phyloP scores from a whole-genome alignment of 148 eudicot species.

The Diospyros lotus region DNA sequence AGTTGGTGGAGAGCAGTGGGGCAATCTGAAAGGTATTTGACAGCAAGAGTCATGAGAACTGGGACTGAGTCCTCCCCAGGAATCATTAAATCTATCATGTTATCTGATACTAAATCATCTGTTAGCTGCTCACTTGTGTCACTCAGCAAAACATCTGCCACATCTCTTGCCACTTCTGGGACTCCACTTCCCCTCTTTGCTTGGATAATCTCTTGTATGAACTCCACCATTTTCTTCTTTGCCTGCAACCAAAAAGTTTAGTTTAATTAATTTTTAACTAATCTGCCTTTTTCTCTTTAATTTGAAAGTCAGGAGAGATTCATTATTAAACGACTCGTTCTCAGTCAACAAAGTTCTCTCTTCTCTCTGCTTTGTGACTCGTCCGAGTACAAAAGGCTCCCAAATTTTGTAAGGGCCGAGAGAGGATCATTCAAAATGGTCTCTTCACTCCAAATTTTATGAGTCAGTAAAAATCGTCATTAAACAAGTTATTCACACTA shows the following conservation, averaged over 20 bases:
- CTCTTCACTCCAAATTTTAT: too few relatives aligned
- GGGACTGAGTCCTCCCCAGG: conserved; percentile 98
- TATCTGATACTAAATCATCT: conserved; percentile 75
- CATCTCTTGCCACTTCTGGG: conserved; percentile 44
- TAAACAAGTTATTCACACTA: too few relatives aligned
- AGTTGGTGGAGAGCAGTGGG: conserved; percentile 68
- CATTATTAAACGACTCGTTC: too few relatives aligned
- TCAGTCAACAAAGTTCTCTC: too few relatives aligned
- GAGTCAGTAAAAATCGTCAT: too few relatives aligned
- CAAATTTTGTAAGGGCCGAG: too few relatives aligned
- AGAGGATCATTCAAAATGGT: too few relatives aligned
- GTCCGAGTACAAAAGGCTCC: too few relatives aligned
- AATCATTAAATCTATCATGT: conserved; percentile 92
- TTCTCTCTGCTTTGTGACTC: too few relatives aligned
- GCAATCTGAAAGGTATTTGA: conserved; percentile 74
- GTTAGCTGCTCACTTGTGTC: conserved; percentile 62
- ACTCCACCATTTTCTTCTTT: conserved; percentile 72
- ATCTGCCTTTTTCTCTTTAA: not conserved
- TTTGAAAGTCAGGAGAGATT: too few relatives aligned
- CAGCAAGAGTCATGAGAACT: conserved; percentile 70
- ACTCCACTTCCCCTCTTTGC: conserved; percentile 32
- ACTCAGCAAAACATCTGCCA: conserved; percentile 60
- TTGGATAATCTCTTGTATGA: conserved; percentile 55
- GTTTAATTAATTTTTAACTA: not conserved
- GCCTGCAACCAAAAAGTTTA: conserved; percentile 36